Evolutionary conservation across 345 rosid genomes (phyloP).

Genomic region (Erucastrum elatum): DNA sequence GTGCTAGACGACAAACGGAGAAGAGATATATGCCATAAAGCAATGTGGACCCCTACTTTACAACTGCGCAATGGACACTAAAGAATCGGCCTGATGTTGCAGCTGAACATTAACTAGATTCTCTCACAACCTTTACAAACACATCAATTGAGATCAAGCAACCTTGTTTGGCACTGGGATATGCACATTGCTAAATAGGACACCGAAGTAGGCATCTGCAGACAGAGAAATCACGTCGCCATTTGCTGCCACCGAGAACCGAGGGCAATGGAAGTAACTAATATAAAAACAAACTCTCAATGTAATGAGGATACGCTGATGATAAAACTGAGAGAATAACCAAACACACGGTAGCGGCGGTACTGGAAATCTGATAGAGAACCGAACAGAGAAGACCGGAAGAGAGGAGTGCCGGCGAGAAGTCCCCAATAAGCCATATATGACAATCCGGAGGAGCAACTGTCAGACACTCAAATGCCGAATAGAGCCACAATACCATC

Average conservation of each 20-base stretch:
- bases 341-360: neutral
- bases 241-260: neutral
- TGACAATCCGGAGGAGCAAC: neutral
- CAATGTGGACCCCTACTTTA: neutral
- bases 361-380: neutral
- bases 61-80: neutral
- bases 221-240: neutral
- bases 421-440: neutral
- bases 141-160: neutral
- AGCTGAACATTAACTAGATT: neutral
- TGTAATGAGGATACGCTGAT: neutral
- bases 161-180: neutral
- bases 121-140: neutral
- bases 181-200: neutral
- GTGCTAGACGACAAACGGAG: neutral
- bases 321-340: neutral
- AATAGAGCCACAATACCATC: neutral
- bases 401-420: neutral
- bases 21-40: neutral
- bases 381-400: neutral
- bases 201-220: neutral
- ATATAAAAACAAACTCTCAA: neutral
- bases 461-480: neutral
- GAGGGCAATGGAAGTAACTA: neutral
- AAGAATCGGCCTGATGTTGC: neutral